Base-by-base conservation (phyloP, 345 rosid genomes). In the Anastatica hierochuntica region DNA sequence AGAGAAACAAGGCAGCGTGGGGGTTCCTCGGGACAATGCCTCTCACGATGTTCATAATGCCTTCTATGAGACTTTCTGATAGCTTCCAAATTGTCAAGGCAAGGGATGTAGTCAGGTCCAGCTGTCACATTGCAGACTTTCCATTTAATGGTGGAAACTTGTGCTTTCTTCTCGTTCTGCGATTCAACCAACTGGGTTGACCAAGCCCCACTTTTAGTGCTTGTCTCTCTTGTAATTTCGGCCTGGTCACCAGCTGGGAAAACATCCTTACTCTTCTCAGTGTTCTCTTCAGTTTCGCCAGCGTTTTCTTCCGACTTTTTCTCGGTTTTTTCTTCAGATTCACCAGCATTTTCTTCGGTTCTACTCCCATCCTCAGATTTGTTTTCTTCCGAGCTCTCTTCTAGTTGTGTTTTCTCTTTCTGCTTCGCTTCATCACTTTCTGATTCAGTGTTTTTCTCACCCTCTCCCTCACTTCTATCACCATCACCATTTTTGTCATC, bases 21-120 rank as follows among this genome's bases (percentile, higher is more conserved):
- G 72, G 90, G 67, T 49, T 82, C 84, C 46, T 71, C 81, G 24
- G 96, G 96, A 61, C 98, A 90, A 76, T 84, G 98, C 59, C 98
- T 78, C 79, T 88, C 96, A 42, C 98, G 78, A 72, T 88, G 98
- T 64, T 92, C 94, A 74, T 75, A 92, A 66, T 88, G 96, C 66
- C 49, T 72, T 18, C 77, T 84, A 14, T 56, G 71, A 74, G 88
- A 95, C 74, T 70, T 85, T 68, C 53, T 78, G 63, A 92, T 79
- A 66, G 79, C 78, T 67, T 74, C 69, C 83, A 60, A 78, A 62
- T 88, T 88, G 73, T 92, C 98, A 54, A 92, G 96, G 72, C 96
- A 92, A 54, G 96, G 98, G 53, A 92, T 85, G 76, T 79, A 88
- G 54, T 92, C 98, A 39, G 94, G 77, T 56, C 95, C 96, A 37